phyloP scores from a whole-genome alignment of 2,329 filamentous ascomycete genomes.

The Diaporthe citri region DNA sequence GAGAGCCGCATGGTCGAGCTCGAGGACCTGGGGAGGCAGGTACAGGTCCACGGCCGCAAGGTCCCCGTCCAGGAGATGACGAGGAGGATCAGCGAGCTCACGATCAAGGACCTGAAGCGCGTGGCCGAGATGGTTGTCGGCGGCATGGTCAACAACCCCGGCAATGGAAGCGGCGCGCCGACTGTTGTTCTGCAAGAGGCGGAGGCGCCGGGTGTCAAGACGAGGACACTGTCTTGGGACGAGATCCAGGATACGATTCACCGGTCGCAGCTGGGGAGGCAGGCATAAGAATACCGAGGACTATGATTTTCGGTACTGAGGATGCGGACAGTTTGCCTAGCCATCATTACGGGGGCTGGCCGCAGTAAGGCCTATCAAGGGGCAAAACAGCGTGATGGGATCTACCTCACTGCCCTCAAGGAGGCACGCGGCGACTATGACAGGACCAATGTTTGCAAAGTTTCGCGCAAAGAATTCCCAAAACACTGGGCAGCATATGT shows the following conservation, averaged over 20 bases:
- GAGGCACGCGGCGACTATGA: neutral
- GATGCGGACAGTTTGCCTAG: neutral
- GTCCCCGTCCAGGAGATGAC: conserved; percentile 96
- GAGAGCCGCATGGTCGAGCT: conserved; percentile 98
- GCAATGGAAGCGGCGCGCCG: conserved; percentile 85
- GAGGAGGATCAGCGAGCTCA: conserved; percentile 83
- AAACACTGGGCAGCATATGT: conserved; percentile 1
- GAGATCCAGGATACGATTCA: conserved; percentile 90
- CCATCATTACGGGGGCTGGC: neutral
- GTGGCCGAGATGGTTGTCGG: conserved; percentile 85
- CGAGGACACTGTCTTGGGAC: conserved; percentile 82
- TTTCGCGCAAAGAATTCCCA: too few relatives aligned
- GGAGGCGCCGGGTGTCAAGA: conserved; percentile 76
- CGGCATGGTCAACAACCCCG: conserved; percentile 80
- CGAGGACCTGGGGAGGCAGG: conserved; percentile 93
- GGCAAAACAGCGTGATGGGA: neutral
- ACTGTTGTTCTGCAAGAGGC: conserved; percentile 97
- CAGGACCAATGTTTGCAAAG: neutral
- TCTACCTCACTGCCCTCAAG: too few relatives aligned
- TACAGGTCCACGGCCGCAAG: conserved; percentile 96
- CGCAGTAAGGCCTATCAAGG: neutral
- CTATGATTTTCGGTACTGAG: too few relatives aligned
- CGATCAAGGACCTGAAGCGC: conserved; percentile 81
- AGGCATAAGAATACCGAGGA: conserved; percentile 39
- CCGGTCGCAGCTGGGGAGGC: conserved; percentile 82